These are phyloP conservation scores for Aspergillus eucalypticola DNA, from an alignment of 2,329 filamentous ascomycete genomes.

Conservation along the genomic window DNA sequence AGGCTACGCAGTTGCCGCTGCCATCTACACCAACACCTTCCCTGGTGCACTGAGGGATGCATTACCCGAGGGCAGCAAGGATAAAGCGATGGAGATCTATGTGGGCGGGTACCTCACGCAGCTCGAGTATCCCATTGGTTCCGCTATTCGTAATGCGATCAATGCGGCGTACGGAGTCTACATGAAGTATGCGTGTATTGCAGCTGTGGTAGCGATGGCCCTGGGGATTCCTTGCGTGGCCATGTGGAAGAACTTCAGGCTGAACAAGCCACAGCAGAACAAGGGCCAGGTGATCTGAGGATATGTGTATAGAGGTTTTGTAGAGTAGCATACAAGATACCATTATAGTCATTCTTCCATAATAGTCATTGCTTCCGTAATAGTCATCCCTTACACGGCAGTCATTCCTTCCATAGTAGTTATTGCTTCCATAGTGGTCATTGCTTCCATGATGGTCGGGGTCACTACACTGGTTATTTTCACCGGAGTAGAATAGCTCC, in stretches of 20 bases:
- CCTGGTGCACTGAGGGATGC: conserved; percentile 43
- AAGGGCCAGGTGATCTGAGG: conserved; percentile 30
- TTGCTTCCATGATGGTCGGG: too few relatives aligned
- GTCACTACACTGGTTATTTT: too few relatives aligned
- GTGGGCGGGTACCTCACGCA: conserved; percentile 28
- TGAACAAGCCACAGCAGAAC: conserved; percentile 43
- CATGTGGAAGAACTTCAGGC: conserved; percentile 42
- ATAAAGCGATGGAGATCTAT: conserved; percentile 24
- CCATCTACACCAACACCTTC: conserved; percentile 63
- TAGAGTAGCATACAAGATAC: neutral
- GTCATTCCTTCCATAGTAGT: too few relatives aligned
- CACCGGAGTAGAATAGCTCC: too few relatives aligned
- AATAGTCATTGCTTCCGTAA: too few relatives aligned
- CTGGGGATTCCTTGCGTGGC: conserved; percentile 37
- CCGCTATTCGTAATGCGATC: conserved; percentile 34
- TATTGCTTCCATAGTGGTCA: too few relatives aligned
- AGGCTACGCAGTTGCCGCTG: conserved; percentile 31
- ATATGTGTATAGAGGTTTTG: too few relatives aligned
- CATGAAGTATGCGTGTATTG: conserved; percentile 39
- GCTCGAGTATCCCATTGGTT: conserved; percentile 31
- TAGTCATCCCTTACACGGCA: too few relatives aligned
- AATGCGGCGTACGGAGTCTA: conserved; percentile 40
- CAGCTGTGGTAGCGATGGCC: conserved; percentile 35
- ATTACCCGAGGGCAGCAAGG: conserved; percentile 23
- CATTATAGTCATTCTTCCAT: neutral